phyloP scores from a whole-genome alignment of 2,329 filamentous ascomycete species.

The Biscogniauxia sp. region DNA sequence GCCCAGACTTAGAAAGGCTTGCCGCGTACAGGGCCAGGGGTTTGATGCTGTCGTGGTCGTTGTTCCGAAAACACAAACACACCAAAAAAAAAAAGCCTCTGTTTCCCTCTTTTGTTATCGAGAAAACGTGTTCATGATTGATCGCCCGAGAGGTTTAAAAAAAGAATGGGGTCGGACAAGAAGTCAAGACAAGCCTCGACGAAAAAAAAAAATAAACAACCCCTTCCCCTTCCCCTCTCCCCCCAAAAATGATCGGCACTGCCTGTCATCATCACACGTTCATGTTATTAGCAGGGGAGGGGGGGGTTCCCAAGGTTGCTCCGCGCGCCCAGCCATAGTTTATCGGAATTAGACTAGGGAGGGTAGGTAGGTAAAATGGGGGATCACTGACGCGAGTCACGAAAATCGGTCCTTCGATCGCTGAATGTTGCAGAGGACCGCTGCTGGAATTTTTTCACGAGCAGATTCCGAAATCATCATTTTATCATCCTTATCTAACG shows the following conservation, averaged over 20 bases:
- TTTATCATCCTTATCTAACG: not conserved
- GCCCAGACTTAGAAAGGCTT: too few relatives aligned
- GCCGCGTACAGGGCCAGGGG: not conserved
- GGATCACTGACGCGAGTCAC: not conserved
- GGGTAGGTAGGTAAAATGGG: too few relatives aligned
- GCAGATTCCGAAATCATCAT: too few relatives aligned
- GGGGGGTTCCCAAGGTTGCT: not conserved
- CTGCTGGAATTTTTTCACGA: not conserved
- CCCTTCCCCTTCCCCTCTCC: too few relatives aligned
- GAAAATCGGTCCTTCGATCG: not conserved
- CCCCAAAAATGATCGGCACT: not conserved
- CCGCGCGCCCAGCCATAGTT: not conserved
- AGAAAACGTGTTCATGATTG: not conserved
- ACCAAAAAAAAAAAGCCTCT: not conserved
- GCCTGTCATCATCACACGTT: not conserved
- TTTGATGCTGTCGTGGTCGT: not conserved
- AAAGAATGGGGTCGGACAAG: not conserved
- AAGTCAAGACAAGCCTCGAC: not conserved
- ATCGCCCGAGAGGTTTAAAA: not conserved
- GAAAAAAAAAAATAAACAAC: not conserved
- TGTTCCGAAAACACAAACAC: not conserved
- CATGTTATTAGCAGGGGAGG: too few relatives aligned
- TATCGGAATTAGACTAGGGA: not conserved
- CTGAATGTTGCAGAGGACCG: not conserved
- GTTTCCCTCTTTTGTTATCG: not conserved